These are phyloP conservation scores for Staphylotrichum tortipilum DNA, from an alignment of 495 filamentous ascomycete genomes.

Conservation along the genomic window DNA sequence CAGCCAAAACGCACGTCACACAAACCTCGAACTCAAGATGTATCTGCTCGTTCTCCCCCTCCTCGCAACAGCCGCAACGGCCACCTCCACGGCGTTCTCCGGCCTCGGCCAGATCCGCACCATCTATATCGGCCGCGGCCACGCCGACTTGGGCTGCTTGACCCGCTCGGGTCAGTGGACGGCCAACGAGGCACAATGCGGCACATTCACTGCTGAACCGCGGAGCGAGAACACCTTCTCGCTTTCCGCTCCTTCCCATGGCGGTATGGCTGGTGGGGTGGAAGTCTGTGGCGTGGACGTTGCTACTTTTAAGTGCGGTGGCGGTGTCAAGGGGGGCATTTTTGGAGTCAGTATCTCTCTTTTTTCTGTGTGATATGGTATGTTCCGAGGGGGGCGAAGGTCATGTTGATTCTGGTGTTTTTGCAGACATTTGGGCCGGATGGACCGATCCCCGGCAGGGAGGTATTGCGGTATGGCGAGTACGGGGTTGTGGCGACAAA, in stretches of 20 bases:
- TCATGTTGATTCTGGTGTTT: not conserved
- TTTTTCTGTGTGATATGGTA: not conserved
- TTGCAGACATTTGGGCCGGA: not conserved
- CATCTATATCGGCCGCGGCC: not conserved
- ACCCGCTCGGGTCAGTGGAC: conserved; percentile 11
- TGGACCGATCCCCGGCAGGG: not conserved
- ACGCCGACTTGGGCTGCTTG: conserved; percentile 12
- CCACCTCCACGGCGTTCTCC: not conserved
- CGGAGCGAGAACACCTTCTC: not conserved
- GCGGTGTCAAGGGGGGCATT: not conserved
- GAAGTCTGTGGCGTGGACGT: conserved; percentile 2
- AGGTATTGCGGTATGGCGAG: conserved; percentile 4
- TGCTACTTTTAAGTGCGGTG: conserved; percentile 2
- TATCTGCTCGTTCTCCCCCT: not conserved
- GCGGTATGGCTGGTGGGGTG: too few species aligned
- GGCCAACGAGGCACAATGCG: conserved; percentile 7
- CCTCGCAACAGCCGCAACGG: not conserved
- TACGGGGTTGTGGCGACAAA: conserved; percentile 8
- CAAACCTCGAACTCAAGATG: not conserved
- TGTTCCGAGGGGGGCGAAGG: not conserved
- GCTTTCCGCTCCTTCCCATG: not conserved
- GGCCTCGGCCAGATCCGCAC: conserved; percentile 12
- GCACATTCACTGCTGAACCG: not conserved
- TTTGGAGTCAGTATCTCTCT: conserved; percentile 6
- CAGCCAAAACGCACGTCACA: not conserved